These are phyloP conservation scores for Prunus mongolica DNA, from an alignment of 306 rosid species.

Conservation along the genomic window DNA sequence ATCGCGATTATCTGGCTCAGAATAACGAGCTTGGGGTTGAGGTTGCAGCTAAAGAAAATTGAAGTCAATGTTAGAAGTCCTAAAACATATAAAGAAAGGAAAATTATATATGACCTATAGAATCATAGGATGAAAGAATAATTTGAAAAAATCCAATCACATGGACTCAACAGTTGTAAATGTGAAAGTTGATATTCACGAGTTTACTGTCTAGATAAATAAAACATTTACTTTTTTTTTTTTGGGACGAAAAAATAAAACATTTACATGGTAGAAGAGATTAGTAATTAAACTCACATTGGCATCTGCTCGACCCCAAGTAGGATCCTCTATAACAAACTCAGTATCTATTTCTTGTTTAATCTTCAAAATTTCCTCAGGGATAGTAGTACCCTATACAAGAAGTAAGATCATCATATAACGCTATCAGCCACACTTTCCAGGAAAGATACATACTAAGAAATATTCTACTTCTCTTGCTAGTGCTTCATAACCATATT, in stretches of 20 bases:
- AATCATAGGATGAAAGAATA: neutral
- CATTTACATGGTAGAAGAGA: neutral
- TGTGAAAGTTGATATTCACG: neutral
- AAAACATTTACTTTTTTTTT: neutral
- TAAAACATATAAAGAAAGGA: neutral
- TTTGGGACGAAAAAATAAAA: neutral
- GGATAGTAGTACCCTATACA: conserved; percentile 19
- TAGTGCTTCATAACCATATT: neutral
- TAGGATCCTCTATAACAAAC: conserved; percentile 30
- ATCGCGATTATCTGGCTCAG: conserved; percentile 38
- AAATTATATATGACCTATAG: neutral
- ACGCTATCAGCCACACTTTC: neutral
- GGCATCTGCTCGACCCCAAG: conserved; percentile 33
- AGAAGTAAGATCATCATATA: neutral
- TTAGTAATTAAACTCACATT: conserved; percentile 21
- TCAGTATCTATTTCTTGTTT: conserved; percentile 36
- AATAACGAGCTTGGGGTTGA: conserved; percentile 29
- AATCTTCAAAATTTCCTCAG: conserved; percentile 35
- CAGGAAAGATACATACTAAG: neutral
- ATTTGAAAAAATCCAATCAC: neutral
- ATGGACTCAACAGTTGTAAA: neutral
- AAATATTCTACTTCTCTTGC: neutral
- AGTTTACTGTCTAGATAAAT: neutral
- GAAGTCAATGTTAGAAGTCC: neutral
- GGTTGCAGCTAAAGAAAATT: conserved; percentile 18